phyloP scores from a whole-genome alignment of 331 rosid genomes.

The Acacia concinna region DNA sequence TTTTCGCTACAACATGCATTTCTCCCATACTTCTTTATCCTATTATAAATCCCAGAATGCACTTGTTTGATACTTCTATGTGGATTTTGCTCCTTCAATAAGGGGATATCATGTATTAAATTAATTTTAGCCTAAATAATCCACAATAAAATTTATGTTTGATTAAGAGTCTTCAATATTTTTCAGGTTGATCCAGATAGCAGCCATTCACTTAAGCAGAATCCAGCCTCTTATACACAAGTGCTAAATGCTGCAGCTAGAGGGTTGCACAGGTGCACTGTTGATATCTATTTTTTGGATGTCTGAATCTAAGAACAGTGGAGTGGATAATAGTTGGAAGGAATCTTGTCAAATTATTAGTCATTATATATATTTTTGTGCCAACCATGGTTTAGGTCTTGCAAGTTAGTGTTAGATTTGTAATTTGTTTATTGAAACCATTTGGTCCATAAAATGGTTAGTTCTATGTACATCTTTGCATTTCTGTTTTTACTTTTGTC shows the following conservation, averaged over 20 bases:
- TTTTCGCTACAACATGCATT: neutral
- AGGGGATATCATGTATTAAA: constrained; percentile 17
- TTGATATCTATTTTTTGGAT: constrained; percentile 21
- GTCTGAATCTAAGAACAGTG: constrained; percentile 10
- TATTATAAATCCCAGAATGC: constrained; percentile 8
- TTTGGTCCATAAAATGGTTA: constrained; percentile 13
- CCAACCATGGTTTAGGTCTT: neutral
- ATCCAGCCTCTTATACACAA: constrained; percentile 75
- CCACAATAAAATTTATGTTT: neutral
- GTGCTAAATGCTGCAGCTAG: constrained; percentile 71
- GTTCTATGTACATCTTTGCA: constrained; percentile 1
- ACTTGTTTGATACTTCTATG: constrained; percentile 16
- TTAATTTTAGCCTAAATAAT: neutral
- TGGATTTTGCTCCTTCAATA: constrained; percentile 22
- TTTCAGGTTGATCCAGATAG: constrained; percentile 80
- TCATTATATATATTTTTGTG: neutral
- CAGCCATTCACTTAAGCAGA: constrained; percentile 59
- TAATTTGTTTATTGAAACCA: constrained; percentile 8
- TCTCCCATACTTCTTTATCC: neutral
- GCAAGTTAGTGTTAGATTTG: neutral
- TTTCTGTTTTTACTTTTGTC: constrained; percentile 13
- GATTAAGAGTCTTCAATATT: constrained; percentile 20
- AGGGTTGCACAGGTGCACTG: constrained; percentile 79
- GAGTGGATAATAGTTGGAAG: constrained; percentile 14
- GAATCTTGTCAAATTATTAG: constrained; percentile 5